Percentiles rank a stretch among this genome's conserved stretches.
Conservation (phyloP, 768 basidiomycete genomes). For the Filobasidium wieringae region DNA sequence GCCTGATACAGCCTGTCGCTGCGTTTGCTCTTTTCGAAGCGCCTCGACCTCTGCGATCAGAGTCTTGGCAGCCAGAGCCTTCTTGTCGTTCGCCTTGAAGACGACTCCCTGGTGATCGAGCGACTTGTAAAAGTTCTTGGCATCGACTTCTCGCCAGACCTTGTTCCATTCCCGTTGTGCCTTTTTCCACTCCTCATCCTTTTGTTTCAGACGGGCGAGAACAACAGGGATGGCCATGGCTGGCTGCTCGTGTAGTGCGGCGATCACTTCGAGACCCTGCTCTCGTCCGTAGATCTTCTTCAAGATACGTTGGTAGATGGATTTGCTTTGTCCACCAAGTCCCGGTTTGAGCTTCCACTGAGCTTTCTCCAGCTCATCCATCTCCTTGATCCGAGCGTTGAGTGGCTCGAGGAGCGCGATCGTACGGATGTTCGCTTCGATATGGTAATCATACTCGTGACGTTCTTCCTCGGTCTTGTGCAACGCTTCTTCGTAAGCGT, state of each 20-base stretch:
- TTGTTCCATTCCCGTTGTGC: constrained; percentile 90
- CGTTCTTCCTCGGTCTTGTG: constrained; percentile 97
- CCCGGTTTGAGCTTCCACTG: constrained; percentile 70
- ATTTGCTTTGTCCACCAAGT: constrained; percentile 76
- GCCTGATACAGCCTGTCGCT: constrained; percentile 31
- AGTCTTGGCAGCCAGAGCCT: constrained; percentile 36
- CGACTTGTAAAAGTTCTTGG: constrained; percentile 95
- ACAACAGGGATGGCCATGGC: constrained; percentile 84
- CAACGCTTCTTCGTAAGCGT: constrained; percentile 84
- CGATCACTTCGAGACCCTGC: constrained; percentile 37
- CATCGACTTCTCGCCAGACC: constrained; percentile 89
- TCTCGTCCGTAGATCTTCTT: constrained; percentile 78
- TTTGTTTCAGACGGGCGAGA: constrained; percentile 72
- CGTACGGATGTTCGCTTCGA: constrained; percentile 79
- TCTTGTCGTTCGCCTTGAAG: constrained; percentile 92
- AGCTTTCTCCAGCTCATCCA: constrained; percentile 75
- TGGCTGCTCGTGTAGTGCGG: constrained; percentile 80
- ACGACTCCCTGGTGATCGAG: constrained; percentile 90
- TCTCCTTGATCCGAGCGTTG: constrained; percentile 66
- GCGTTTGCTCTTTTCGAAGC: constrained; percentile 35
- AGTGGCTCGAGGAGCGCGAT: constrained; percentile 86
- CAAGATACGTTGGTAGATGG: constrained; percentile 81
- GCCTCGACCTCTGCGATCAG: constrained; percentile 37
- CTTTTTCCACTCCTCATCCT: constrained; percentile 94
- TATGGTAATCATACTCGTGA: constrained; percentile 91